Evolutionary conservation across 345 rosid species (phyloP).

Genomic region (Eucalyptus marginata): DNA sequence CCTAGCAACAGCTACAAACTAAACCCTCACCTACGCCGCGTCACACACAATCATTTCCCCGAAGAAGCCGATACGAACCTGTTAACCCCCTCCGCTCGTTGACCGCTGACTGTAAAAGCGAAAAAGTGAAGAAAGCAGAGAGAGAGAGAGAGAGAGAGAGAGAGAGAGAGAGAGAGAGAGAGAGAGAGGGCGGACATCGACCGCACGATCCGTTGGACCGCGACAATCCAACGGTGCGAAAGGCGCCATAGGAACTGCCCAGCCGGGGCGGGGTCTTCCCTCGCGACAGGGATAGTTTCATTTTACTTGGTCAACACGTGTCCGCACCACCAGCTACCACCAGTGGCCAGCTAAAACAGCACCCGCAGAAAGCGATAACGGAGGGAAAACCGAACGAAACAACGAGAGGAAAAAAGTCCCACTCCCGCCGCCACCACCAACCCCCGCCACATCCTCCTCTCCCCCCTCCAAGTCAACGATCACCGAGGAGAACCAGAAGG

Average conservation of each 20-base stretch:
- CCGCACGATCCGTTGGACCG: not conserved
- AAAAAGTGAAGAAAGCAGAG: not conserved
- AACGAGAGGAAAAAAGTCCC: not conserved
- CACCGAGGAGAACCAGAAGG: not conserved
- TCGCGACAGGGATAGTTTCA: not conserved
- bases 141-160: not conserved
- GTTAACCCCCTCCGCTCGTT: not conserved
- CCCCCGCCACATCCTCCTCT: not conserved
- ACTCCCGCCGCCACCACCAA: not conserved
- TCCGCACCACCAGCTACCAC: not conserved
- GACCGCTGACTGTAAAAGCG: not conserved
- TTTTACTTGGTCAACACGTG: slow-evolving; percentile 20
- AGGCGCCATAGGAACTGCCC: not conserved
- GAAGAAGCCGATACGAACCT: not conserved
- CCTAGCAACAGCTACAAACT: not conserved
- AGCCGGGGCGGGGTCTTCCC: not conserved
- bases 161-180: not conserved
- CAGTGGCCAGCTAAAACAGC: not conserved
- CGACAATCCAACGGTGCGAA: not conserved
- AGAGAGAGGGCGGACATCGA: not conserved
- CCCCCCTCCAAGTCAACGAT: not conserved
- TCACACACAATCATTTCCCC: not conserved
- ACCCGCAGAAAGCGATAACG: not conserved
- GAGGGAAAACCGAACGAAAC: not conserved
- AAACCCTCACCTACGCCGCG: not conserved